These are phyloP conservation scores for Dactylellina leptospora DNA, from an alignment of 2,329 filamentous ascomycete species.

Conservation along the genomic window DNA sequence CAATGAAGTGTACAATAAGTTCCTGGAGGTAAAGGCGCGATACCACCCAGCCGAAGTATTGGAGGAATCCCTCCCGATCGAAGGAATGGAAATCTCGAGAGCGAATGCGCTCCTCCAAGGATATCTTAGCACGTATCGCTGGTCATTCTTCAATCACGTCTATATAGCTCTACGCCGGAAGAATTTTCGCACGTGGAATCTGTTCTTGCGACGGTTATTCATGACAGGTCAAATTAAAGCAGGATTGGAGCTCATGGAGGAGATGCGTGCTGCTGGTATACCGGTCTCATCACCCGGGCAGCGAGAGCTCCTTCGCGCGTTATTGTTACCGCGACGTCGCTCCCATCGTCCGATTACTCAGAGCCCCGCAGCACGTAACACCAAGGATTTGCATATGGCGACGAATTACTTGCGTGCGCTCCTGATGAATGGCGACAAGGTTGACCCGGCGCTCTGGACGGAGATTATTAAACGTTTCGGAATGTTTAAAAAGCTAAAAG, in stretches of 20 bases:
- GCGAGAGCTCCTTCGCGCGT: conserved; percentile 48
- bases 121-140: conserved; percentile 48
- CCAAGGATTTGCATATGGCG: conserved; percentile 50
- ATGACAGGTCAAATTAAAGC: conserved; percentile 32
- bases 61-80: conserved; percentile 45
- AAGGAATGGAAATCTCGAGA: conserved; percentile 31
- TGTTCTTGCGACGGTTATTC: conserved; percentile 41
- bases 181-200: conserved; percentile 38
- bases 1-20: conserved; percentile 36
- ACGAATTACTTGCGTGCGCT: conserved; percentile 49
- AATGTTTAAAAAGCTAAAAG: conserved; percentile 54
- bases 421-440: conserved; percentile 53
- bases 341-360: conserved; percentile 50
- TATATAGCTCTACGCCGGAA: conserved; percentile 44
- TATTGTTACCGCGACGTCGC: conserved; percentile 54
- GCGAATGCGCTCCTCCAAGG: conserved; percentile 51
- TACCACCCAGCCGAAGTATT: conserved; percentile 42
- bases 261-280: conserved; percentile 52
- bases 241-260: conserved; percentile 54
- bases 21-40: conserved; percentile 31
- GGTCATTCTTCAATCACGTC: conserved; percentile 51
- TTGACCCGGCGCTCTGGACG: conserved; percentile 55
- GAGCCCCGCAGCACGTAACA: conserved; percentile 21
- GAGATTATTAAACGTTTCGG: conserved; percentile 56
- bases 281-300: conserved; percentile 49